Percentiles rank a stretch among this genome's conserved stretches.
Conservation (phyloP, 805 yeast genomes). For the Kodamaea sagamina region DNA sequence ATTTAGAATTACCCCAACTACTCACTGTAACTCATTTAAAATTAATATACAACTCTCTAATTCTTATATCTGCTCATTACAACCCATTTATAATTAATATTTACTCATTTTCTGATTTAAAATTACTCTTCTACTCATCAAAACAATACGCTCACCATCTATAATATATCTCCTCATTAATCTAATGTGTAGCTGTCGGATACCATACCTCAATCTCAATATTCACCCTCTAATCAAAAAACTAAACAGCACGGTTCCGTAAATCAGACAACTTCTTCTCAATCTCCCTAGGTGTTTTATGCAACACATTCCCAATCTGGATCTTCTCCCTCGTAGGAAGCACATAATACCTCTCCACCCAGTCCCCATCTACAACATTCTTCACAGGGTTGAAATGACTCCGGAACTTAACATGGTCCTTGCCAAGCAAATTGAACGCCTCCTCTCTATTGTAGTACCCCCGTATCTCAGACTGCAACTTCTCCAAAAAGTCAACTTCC, state of each 20-base stretch:
- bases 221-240: neutral
- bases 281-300: constrained; percentile 50
- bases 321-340: constrained; percentile 37
- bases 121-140: too few relatives aligned
- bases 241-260: constrained; percentile 36
- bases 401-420: constrained; percentile 68
- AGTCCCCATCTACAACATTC: constrained; percentile 84
- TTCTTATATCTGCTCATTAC: too few relatives aligned
- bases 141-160: too few relatives aligned
- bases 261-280: constrained; percentile 55
- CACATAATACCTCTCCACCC: constrained; percentile 58
- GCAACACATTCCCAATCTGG: constrained; percentile 43
- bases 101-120: too few relatives aligned
- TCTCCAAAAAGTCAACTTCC: constrained; percentile 61
- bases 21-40: too few relatives aligned
- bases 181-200: neutral
- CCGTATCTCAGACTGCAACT: constrained; percentile 52
- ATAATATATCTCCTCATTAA: neutral
- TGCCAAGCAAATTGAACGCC: constrained; percentile 49
- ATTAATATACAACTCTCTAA: too few relatives aligned
- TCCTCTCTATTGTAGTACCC: constrained; percentile 25
- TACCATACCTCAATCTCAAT: neutral
- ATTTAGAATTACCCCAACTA: too few relatives aligned
- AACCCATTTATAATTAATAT: too few relatives aligned
- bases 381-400: constrained; percentile 81